Evolutionary conservation across 176 grass and related monocot genomes (phyloP).

Genomic region (Juncus inflexus): DNA sequence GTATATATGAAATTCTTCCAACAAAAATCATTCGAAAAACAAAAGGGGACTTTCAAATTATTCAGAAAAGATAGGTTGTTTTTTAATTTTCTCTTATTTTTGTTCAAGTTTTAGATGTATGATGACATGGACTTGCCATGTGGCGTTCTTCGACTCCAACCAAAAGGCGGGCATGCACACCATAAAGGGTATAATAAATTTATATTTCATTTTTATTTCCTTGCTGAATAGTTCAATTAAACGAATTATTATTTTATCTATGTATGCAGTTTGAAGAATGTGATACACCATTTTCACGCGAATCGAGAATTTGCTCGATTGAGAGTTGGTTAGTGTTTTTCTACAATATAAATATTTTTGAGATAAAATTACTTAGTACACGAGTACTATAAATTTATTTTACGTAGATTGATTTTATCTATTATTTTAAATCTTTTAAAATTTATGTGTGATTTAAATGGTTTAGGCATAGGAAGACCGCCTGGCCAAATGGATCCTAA

Average conservation of each 20-base stretch:
- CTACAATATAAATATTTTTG: background rate
- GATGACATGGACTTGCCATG: slow-evolving; percentile 87
- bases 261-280: slow-evolving; percentile 57
- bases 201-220: slow-evolving; percentile 9
- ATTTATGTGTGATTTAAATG: slow-evolving; percentile 17
- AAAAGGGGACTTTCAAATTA: too few relatives aligned
- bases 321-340: slow-evolving; percentile 61
- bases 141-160: slow-evolving; percentile 78
- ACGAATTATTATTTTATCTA: background rate
- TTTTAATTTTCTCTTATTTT: background rate
- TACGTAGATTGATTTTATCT: background rate
- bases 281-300: slow-evolving; percentile 71
- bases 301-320: slow-evolving; percentile 81
- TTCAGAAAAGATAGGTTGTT: too few relatives aligned
- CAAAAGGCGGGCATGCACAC: slow-evolving; percentile 74
- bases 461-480: slow-evolving; percentile 70
- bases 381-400: background rate
- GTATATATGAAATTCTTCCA: too few relatives aligned
- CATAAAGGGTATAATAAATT: slow-evolving; percentile 71
- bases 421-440: slow-evolving; percentile 8
- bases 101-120: slow-evolving; percentile 47
- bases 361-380: too few relatives aligned
- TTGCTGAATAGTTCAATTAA: background rate
- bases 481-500: slow-evolving; percentile 91
- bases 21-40: too few relatives aligned